Evolutionary conservation across 163 green algal genomes (phyloP).

Genomic region (Chlorella variabilis): DNA sequence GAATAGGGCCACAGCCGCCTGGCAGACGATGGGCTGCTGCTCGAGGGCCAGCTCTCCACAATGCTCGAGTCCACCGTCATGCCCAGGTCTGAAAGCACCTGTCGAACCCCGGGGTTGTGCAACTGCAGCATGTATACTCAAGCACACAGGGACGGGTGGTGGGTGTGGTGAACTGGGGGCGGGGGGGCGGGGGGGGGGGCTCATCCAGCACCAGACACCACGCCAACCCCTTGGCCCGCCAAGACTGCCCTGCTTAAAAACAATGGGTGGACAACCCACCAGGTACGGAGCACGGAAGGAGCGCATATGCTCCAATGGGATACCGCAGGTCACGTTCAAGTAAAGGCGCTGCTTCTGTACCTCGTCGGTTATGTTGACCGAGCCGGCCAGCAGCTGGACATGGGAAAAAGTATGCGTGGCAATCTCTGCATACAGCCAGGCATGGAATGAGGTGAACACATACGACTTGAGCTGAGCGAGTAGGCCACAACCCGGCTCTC

Average conservation of each 20-base stretch:
- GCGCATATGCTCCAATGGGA: conserved; percentile 23
- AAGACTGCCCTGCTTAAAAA: too few relatives aligned
- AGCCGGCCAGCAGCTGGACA: neutral
- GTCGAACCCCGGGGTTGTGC: conserved; percentile 17
- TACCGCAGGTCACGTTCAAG: neutral
- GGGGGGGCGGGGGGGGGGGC: too few relatives aligned
- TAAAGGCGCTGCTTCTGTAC: neutral
- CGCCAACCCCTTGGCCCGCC: too few relatives aligned
- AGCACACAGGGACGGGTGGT: too few relatives aligned
- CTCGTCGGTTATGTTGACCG: conserved; percentile 12
- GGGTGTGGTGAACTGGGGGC: too few relatives aligned
- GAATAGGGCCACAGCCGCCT: conserved; percentile 4
- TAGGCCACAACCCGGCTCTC: too few relatives aligned
- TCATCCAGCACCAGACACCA: too few relatives aligned
- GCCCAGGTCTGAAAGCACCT: neutral
- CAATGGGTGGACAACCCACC: neutral
- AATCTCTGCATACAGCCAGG: conserved; percentile 31
- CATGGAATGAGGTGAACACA: too few relatives aligned
- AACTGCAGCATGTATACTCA: neutral
- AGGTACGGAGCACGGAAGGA: conserved; percentile 37
- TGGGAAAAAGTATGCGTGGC: conserved; percentile 25
- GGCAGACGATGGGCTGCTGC: neutral
- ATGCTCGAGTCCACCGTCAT: neutral
- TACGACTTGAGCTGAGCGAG: too few relatives aligned
- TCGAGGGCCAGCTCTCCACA: conserved; percentile 5